A percentile compares a stretch with the other conserved stretches of the same genome.
Conservation (phyloP, 2,329 filamentous ascomycete genomes). For the Tetracladium maxilliforme region DNA sequence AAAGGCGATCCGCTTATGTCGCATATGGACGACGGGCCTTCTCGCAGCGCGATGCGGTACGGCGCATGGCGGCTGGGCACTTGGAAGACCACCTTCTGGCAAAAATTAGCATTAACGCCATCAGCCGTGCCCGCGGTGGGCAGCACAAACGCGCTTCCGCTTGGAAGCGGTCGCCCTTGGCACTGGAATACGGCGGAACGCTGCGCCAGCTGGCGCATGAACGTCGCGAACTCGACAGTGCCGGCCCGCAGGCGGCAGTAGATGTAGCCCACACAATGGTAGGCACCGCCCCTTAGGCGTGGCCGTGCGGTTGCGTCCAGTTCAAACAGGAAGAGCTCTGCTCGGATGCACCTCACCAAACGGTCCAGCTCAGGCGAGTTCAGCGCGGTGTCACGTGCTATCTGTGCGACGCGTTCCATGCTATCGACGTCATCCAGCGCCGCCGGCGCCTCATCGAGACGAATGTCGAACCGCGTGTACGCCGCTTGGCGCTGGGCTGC, state of each 20-base stretch:
- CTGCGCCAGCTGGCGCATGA: too few relatives aligned
- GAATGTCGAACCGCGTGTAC: slow-evolving; percentile 6
- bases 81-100: slow-evolving; percentile 1
- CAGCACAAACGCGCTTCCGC: too few relatives aligned
- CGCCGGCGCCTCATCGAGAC: slow-evolving; percentile 3
- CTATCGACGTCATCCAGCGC: slow-evolving; percentile 4
- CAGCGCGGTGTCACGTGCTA: slow-evolving; percentile 1
- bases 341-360: slow-evolving; percentile 3
- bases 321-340: slow-evolving; percentile 6
- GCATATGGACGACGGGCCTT: slow-evolving; percentile 1
- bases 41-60: slow-evolving; percentile 3
- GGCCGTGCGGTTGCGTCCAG: slow-evolving; percentile 2
- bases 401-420: slow-evolving; percentile 4
- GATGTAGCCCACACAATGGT: slow-evolving; percentile 3
- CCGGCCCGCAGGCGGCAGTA: slow-evolving; percentile 1
- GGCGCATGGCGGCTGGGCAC: slow-evolving; percentile 2
- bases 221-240: too few relatives aligned
- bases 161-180: too few relatives aligned
- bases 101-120: slow-evolving; percentile 1
- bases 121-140: too few relatives aligned
- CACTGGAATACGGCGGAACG: too few relatives aligned
- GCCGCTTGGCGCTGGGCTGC: slow-evolving; percentile 1
- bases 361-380: slow-evolving; percentile 2
- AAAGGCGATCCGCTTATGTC: slow-evolving; percentile 6
- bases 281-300: slow-evolving; percentile 1